Evolutionary conservation across 257 asterid species (phyloP).

Genomic region (Solanum commersonii): DNA sequence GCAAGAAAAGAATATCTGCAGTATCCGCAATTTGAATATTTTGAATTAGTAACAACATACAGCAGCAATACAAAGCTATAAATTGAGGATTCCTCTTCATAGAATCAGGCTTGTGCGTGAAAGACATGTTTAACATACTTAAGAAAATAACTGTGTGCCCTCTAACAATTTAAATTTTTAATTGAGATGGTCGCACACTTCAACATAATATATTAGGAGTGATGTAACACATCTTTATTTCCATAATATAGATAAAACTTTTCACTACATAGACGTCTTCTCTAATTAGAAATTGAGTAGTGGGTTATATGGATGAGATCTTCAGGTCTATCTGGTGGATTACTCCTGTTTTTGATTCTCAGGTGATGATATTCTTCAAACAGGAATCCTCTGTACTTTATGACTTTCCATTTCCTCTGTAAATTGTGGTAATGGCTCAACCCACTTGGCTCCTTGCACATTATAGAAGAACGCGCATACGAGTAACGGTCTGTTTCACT

Average conservation of each 20-base stretch:
- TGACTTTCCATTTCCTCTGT: slow-evolving; percentile 21
- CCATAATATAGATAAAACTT: not conserved
- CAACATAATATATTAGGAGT: not conserved
- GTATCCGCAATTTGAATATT: no score
- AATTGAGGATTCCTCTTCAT: not conserved
- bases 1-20: no score
- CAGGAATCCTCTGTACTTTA: slow-evolving; percentile 32
- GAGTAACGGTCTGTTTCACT: slow-evolving; percentile 27
- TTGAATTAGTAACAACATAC: no score
- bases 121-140: not conserved
- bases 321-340: slow-evolving; percentile 26
- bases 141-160: not conserved
- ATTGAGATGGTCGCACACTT: not conserved
- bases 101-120: not conserved
- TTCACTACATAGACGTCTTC: not conserved
- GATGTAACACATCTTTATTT: not conserved
- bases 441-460: slow-evolving; percentile 32
- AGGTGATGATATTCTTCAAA: slow-evolving; percentile 26
- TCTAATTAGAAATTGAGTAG: not conserved
- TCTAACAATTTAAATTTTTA: no score
- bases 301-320: not conserved
- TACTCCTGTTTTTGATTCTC: slow-evolving; percentile 32
- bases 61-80: not conserved
- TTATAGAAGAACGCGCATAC: slow-evolving; percentile 23
- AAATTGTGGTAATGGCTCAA: slow-evolving; percentile 42